phyloP scores from a whole-genome alignment of 2,329 filamentous ascomycete species.

The Alternaria sp. region DNA sequence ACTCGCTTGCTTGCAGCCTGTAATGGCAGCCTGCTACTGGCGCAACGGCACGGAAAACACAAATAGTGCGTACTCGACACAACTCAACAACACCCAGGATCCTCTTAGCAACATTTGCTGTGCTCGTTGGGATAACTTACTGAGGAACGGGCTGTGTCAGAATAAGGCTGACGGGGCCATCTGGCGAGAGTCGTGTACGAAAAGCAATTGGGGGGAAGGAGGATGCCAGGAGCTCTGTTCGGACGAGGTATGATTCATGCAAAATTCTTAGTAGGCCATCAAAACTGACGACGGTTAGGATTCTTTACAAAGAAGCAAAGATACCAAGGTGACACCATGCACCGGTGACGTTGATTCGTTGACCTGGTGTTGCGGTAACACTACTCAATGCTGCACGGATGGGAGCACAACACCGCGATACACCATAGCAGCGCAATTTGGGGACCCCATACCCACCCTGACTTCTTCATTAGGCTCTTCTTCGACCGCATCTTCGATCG shows the following conservation, averaged over 20 bases:
- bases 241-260: slow-evolving; percentile 6
- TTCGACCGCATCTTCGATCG: background rate
- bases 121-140: background rate
- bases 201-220: slow-evolving; percentile 9
- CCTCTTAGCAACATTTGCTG: background rate
- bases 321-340: background rate
- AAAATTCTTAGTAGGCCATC: background rate
- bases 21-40: background rate
- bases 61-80: background rate
- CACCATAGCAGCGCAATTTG: slow-evolving; percentile 11
- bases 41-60: background rate
- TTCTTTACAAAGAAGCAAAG: background rate
- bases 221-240: slow-evolving; percentile 18
- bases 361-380: background rate
- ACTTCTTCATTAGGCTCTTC: background rate
- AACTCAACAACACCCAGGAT: background rate
- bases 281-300: background rate
- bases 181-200: slow-evolving; percentile 12
- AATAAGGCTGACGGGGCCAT: background rate
- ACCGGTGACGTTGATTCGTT: background rate
- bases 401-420: background rate
- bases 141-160: background rate
- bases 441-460: slow-evolving; percentile 6
- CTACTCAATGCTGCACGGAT: background rate
- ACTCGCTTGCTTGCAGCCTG: background rate